Base-by-base conservation (phyloP, 2,329 filamentous ascomycete genomes). In the Onygenales sp. region DNA sequence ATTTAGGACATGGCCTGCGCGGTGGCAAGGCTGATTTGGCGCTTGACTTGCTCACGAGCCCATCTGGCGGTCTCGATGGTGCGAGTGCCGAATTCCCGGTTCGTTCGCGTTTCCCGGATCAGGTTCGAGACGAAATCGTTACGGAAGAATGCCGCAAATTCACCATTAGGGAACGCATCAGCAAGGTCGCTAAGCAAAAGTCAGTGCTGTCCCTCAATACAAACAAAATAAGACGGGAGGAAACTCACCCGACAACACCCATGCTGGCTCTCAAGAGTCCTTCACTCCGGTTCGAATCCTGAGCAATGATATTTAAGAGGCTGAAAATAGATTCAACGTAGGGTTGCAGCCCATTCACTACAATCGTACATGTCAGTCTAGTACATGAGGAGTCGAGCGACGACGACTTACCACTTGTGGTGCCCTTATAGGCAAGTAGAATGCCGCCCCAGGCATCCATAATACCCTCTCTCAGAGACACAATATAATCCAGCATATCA, bases 371-470 rank as follows among this genome's bases (percentile, higher is more conserved):
- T 43, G 9, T 35, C 21, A n/a, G 14, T 17, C 0, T 38, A 33
- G n/a, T 9, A 27, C 11, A 13, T 10, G 21, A 41, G 17, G 21
- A 39, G 41, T 21, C 6, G 27, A 43, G 27, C 47, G 7, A 14
- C 31, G 9, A 52, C 31, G 32, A 59, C 68, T 54, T 64, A 73
- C 70, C 66, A 55, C 72, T 66, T 51, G 69, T 63, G 35, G 65
- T 88, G 50, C 79, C 74, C 77, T 93, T 95, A 86, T 97, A 90
- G 51, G 93, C 90, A 69, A 92, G 84, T 66, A 98, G 90, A 60
- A 95, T 93, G 61, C 93, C 93, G 64, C 91, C 90, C 91, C 94
- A 98, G 36, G 93, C 93, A 78, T 98, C 93, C 86, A 97, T 95
- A 61, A 98, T 97, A 62, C 92, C 93, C 69, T 98, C 94, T 52